These are phyloP conservation scores for Naganishia vaughanmartiniae DNA, from an alignment of 768 basidiomycete species.

Conservation along the genomic window DNA sequence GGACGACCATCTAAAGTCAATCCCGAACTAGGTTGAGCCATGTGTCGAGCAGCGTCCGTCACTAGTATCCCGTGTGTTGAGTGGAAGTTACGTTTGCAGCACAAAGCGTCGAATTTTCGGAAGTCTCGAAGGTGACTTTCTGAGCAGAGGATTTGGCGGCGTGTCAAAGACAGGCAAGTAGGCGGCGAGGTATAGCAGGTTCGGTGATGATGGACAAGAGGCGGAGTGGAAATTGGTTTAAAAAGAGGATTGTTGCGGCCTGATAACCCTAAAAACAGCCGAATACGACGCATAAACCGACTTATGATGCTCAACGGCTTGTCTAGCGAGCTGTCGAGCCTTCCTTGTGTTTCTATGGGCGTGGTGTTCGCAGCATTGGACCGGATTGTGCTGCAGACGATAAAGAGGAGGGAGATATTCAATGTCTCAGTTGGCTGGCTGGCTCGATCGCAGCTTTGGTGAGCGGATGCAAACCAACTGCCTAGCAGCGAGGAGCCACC, in stretches of 20 bases:
- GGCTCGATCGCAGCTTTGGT: background rate
- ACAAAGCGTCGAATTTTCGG: background rate
- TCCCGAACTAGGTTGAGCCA: background rate
- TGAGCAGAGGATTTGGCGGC: background rate
- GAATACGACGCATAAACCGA: background rate
- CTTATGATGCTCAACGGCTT: background rate
- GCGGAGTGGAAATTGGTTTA: background rate
- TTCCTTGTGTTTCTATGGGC: background rate
- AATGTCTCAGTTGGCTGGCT: background rate
- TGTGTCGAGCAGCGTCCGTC: background rate
- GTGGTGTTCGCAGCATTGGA: background rate
- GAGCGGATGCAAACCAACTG: background rate
- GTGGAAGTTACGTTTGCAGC: background rate
- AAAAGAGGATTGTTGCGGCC: background rate
- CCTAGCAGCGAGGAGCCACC: no score
- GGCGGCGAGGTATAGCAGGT: background rate
- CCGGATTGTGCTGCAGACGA: background rate
- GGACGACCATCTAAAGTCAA: conserved; percentile 28
- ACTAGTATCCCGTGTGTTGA: background rate
- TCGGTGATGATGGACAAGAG: background rate
- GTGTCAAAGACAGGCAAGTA: background rate
- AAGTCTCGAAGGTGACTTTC: background rate
- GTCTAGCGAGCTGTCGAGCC: no score
- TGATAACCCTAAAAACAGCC: background rate
- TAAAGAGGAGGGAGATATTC: background rate